Evolutionary conservation across 2,329 filamentous ascomycete species (phyloP).

Genomic region (Aspergillus versicolor): DNA sequence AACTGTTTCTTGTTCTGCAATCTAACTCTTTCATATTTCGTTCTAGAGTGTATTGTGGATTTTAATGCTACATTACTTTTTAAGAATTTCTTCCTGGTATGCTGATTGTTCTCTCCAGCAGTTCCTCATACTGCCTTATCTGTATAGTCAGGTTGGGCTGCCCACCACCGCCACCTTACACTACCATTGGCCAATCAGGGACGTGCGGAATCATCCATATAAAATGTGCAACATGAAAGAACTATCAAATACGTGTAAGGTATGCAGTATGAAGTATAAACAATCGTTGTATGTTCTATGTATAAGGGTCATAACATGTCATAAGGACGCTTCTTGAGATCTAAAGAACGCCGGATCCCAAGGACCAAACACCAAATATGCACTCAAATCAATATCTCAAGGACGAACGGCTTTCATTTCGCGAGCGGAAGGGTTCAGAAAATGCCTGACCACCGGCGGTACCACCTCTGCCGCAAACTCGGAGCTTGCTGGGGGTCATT

Average conservation of each 20-base stretch:
- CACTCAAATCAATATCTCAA: not conserved
- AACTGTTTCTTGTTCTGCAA: slow-evolving; percentile 1
- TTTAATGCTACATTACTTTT: not conserved
- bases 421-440: slow-evolving; percentile 9
- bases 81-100: not conserved
- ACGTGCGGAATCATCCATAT: not conserved
- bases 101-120: not conserved
- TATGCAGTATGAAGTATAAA: not conserved
- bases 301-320: not conserved
- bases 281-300: not conserved
- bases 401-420: not conserved
- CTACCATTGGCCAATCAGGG: not conserved
- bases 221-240: no score
- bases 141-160: not conserved
- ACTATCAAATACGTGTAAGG: no score
- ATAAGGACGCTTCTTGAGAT: not conserved
- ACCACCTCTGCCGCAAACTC: slow-evolving; percentile 28
- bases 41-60: not conserved
- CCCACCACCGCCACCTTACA: not conserved
- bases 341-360: not conserved
- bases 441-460: slow-evolving; percentile 29
- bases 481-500: slow-evolving; percentile 20
- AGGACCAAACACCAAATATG: not conserved
- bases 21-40: not conserved
- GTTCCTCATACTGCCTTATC: not conserved